Evolutionary conservation across 2,329 filamentous ascomycete genomes (phyloP), one percentile per base, ranked within the genome.

Genomic region (Sclerotinia nivalis): DNA sequence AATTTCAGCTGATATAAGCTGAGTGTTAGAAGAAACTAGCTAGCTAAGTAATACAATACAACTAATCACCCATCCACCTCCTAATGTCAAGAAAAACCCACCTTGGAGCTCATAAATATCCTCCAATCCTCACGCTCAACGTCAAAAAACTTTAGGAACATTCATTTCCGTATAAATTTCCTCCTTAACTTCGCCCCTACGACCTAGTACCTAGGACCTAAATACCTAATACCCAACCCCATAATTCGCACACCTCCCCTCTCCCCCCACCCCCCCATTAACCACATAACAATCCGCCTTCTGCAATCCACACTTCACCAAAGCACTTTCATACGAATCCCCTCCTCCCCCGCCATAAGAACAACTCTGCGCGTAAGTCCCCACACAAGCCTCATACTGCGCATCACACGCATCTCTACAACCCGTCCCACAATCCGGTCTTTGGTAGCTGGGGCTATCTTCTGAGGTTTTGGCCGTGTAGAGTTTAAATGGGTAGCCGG

Each of bases 351-450:
- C 73, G 0, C n/a, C 34, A 47, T 59, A 22, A 5, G 80, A 79
- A 80, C 85, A 87, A 55, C 83, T 81, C 77, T 84, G 76, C 69
- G 82, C 84, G 74, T 87, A 87, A 52, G 82, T 82, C 54, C 76
- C 77, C 34, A 81, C 74, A 76, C 85, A 88, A 68, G 82, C 77
- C 49, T 82, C 75, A 76, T 83, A 85, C 80, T 88, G 86, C 66
- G 80, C 79, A 78, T 84, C 81, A 80, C 86, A 87, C 43, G 86
- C 85, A 72, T 85, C 84, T 66, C 79, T 75, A 76, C 86, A 87
- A 65, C 82, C 86, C 71, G 78, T 76, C 58, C 73, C 71, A 73
- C 79, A 79, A 62, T 79, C 70, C 43, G 67, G 70, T 71, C 82
- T 80, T 18, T 76, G 70, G 77, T 85, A 88, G 28, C 80, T 79